Evolutionary conservation across 1,284 basidiomycete genomes (phyloP), one percentile per base, ranked within the genome.

Genomic region (Austroboletus niveus): DNA sequence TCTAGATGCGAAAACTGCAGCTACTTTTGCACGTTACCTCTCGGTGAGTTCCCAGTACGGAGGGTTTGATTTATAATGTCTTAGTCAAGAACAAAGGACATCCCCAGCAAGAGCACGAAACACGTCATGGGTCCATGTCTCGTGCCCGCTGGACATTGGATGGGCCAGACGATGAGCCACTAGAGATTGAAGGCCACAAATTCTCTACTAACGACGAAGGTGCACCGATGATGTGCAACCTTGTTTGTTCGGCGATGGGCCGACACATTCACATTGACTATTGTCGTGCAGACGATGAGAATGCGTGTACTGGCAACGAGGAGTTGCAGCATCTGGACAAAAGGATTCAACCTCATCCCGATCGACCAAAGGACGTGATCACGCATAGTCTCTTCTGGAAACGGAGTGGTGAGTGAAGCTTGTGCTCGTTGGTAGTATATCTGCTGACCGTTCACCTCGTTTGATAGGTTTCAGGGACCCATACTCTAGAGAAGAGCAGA

Each of bases 101-200:
- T 56, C 47, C 77, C 0, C 83, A 85, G 54, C 71, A 75, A 53
- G 77, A 81, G 40, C 83, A 85, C 48, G 81, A 84, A 34, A 86
- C 83, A 0, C 72, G 73, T 30, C 83, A 85, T 56, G 84, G 83
- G 4, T 83, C 80, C 1, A 85, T 85, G 84, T 77, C 79, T 0
- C 70, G 65, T 44, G 77, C 78, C 0, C 69, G 70, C 35, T 85
- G 84, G 84, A 70, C 75, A 0, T 60, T 86, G 2, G 80, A 83
- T 45, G 78, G 76, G 0, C 69, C 72, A 0, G 76, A 81, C 24
- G 63, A 72, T 11, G 52, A 69, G 0, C 62, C 69, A 1, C 55
- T 84, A 0, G 83, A 85, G 55, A 65, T 84, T 2, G 72, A 77
- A 54, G 82, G 82, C 3, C 74, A 74, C 45, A 79, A 75, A 49